Base-by-base conservation (phyloP, 352 stramenopile genomes). In the Hyaloperonospora brassicae region DNA sequence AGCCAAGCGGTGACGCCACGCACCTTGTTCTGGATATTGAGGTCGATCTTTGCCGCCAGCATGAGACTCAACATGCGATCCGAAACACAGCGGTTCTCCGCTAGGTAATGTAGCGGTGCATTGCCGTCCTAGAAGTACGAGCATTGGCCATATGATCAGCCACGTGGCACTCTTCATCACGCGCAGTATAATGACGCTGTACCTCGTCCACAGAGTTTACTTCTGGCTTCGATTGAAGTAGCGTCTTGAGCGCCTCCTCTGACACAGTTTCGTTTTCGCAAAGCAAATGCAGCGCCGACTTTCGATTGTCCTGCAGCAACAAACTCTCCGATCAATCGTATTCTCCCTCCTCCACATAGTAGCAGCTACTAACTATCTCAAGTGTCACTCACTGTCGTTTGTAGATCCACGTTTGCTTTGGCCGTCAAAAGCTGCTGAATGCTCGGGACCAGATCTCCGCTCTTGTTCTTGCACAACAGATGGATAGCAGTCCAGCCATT, bases 11-110 rank as follows among this genome's bases (percentile, higher is more conserved):
- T n/a, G 4, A 40, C 8, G 40, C 5, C 36, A 13, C 47, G 25
- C 62, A 89, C 80, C 25, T 84, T 63, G 55, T 93, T 93, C 39
- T 83, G 73, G n/a, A 73, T 55, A 43, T 87, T 88, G 1, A 70
- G 48, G 38, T 81, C 70, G 9, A 66, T 61, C 38, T 80, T 79
- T 3, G 62, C 62, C 5, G 53, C 30, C 34, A 91, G 55, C 11
- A 87, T 42, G 13, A 73, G 57, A 5, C n/a, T 43, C 17, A 93
- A 49, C 38, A 76, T 59, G 1, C 47, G 50, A 0, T 74, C 61
- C 3, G 60, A 73, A 10, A 85, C 42, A 9, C 52, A 61, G 9
- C 25, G 27, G 57, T 83, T 92, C 55, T 86, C 74, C 0, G 67
- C 59, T 8, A 86, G 54, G 47, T 78, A 86, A 60, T 92, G 79